A percentile compares a stretch with the other conserved stretches of the same genome.
Evolutionary conservation across 1,284 basidiomycete species (phyloP).

Genomic region (Naganishia sp.): DNA sequence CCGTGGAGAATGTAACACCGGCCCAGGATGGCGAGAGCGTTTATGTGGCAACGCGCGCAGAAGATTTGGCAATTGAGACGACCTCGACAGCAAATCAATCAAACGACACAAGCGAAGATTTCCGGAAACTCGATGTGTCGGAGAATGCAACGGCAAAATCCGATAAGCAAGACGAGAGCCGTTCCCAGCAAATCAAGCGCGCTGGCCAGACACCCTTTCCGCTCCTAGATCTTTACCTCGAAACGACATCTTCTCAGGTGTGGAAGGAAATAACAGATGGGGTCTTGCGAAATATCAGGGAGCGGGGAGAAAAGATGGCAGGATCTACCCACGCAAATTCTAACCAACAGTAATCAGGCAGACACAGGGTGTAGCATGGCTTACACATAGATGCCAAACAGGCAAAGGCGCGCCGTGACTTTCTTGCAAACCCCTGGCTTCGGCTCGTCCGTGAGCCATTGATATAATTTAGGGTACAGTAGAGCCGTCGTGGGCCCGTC

Average conservation of each 20-base stretch:
- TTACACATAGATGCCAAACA: too few relatives aligned
- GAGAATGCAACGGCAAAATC: conserved; percentile 26
- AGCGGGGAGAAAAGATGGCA: conserved; percentile 25
- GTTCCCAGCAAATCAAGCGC: background rate
- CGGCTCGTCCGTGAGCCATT: too few relatives aligned
- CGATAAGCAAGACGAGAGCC: background rate
- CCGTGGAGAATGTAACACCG: conserved; percentile 34
- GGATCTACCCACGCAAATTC: background rate
- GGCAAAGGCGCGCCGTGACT: too few relatives aligned
- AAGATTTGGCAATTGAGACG: conserved; percentile 2
- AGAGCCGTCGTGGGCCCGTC: too few relatives aligned
- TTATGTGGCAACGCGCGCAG: background rate
- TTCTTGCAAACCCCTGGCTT: too few relatives aligned
- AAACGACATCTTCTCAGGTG: conserved; percentile 51
- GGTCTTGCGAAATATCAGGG: conserved; percentile 42
- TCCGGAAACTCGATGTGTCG: conserved; percentile 20
- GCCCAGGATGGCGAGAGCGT: conserved; percentile 25
- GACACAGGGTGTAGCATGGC: too few relatives aligned
- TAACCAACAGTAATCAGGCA: too few relatives aligned
- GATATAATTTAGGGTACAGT: too few relatives aligned
- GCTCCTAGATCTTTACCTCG: conserved; percentile 52
- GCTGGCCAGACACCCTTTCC: conserved; percentile 40
- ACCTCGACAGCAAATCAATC: background rate
- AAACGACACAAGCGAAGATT: conserved; percentile 8
- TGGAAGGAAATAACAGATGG: conserved; percentile 49